Percentiles rank a stretch among this genome's conserved stretches.
Evolutionary conservation across 768 basidiomycete genomes (phyloP).

Genomic region (Mycena kentingensis): DNA sequence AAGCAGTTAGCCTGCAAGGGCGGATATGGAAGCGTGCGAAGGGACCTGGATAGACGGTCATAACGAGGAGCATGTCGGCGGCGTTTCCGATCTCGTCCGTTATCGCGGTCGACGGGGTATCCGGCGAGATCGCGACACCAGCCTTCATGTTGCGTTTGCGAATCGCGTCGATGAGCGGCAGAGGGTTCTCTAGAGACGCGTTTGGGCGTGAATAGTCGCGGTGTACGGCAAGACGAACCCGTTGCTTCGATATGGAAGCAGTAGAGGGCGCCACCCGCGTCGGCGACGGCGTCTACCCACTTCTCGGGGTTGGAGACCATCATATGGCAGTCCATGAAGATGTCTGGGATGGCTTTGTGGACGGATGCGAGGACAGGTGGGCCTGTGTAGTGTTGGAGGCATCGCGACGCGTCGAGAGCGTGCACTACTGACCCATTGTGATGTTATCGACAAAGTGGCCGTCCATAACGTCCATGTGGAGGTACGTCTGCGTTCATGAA

Average conservation of each 20-base stretch:
- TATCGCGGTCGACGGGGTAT: slow-evolving; percentile 87
- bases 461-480: slow-evolving; percentile 88
- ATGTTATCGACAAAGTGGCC: slow-evolving; percentile 99
- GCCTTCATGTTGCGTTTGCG: slow-evolving; percentile 87
- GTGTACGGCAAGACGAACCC: slow-evolving; percentile 46
- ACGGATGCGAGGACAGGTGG: slow-evolving; percentile 87
- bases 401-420: background rate
- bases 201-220: background rate
- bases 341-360: slow-evolving; percentile 83
- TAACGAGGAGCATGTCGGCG: slow-evolving; percentile 95
- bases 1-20: background rate
- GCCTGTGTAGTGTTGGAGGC: slow-evolving; percentile 47
- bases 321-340: slow-evolving; percentile 99
- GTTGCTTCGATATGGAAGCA: slow-evolving; percentile 97
- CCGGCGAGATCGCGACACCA: slow-evolving; percentile 95
- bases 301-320: slow-evolving; percentile 92
- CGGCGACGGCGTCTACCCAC: slow-evolving; percentile 97
- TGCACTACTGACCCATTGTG: slow-evolving; percentile 75
- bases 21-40: background rate
- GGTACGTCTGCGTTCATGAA: slow-evolving; percentile 9
- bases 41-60: slow-evolving; percentile 94
- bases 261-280: slow-evolving; percentile 92
- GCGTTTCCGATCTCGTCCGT: slow-evolving; percentile 80
- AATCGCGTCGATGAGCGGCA: slow-evolving; percentile 79
- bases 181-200: slow-evolving; percentile 54